phyloP scores from a whole-genome alignment of 345 rosid species.

The Brassica cretica region DNA sequence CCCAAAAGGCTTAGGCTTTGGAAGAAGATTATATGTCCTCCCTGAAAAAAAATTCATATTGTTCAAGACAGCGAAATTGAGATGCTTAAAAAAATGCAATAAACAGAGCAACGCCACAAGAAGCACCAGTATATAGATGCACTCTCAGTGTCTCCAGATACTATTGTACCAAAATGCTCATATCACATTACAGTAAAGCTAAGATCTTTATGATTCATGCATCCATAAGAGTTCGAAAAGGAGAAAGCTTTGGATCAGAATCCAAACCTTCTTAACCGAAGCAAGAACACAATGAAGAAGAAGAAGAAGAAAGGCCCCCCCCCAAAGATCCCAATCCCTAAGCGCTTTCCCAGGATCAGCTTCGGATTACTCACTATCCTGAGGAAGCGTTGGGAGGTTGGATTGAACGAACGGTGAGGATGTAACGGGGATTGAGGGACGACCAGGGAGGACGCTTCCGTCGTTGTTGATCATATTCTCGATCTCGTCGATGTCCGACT shows the following conservation, averaged over 20 bases:
- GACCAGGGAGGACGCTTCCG: constrained; percentile 80
- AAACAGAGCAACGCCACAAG: not conserved
- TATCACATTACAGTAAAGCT: not conserved
- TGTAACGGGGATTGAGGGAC: constrained; percentile 75
- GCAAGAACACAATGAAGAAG: constrained; percentile 84
- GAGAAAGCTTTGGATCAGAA: not conserved
- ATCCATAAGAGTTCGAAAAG: not conserved
- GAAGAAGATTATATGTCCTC: constrained; percentile 88
- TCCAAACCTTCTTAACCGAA: constrained; percentile 35
- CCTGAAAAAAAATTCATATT: constrained; percentile 47
- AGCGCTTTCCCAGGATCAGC: constrained; percentile 95
- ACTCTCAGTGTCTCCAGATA: not conserved
- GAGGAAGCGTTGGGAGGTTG: constrained; percentile 55
- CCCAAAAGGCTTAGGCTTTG: constrained; percentile 82
- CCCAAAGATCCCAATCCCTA: constrained; percentile 99
- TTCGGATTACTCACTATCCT: constrained; percentile 88
- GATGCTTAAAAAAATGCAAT: not conserved
- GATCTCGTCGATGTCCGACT: constrained; percentile 98
- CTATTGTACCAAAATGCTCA: not conserved
- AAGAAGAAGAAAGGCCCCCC: no score
- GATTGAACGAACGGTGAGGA: constrained; percentile 68
- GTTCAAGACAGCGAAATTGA: not conserved
- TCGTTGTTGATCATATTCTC: constrained; percentile 78
- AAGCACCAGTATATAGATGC: not conserved
- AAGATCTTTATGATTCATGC: not conserved